Evolutionary conservation across 2,329 filamentous ascomycete genomes (phyloP).

Genomic region (Nothophaeocryptopus gaeumannii): DNA sequence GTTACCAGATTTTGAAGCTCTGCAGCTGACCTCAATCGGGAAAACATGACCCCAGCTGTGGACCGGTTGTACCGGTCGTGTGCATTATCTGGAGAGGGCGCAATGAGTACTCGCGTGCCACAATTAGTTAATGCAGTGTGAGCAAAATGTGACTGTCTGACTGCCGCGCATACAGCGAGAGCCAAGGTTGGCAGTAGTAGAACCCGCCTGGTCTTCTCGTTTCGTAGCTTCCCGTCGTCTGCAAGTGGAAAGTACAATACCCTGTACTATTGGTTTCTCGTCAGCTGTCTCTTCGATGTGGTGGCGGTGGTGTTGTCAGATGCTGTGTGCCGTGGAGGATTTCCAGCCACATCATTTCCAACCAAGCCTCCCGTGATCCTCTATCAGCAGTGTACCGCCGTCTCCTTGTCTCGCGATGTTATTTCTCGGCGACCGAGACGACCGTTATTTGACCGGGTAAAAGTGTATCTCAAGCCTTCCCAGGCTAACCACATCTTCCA

Average conservation of each 20-base stretch:
- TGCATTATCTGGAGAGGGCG: slow-evolving; percentile 3
- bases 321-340: background rate
- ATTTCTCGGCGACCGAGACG: slow-evolving; percentile 1
- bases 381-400: background rate
- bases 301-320: background rate
- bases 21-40: background rate
- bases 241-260: too few relatives aligned
- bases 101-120: background rate
- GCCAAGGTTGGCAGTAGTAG: too few relatives aligned
- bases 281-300: background rate
- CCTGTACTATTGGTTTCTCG: too few relatives aligned
- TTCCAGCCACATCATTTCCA: background rate
- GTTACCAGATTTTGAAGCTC: slow-evolving; percentile 7
- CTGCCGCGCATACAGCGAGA: too few relatives aligned
- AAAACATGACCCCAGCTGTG: too few relatives aligned
- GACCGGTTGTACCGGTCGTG: background rate
- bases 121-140: too few relatives aligned
- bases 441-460: slow-evolving; percentile 1
- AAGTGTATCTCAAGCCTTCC: slow-evolving; percentile 9
- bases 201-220: too few relatives aligned
- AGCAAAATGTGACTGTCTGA: too few relatives aligned
- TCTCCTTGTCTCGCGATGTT: background rate
- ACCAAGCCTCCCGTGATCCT: background rate
- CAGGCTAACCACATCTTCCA: slow-evolving; percentile 1
- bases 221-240: too few relatives aligned